Evolutionary conservation across 1,284 basidiomycete species (phyloP).

Genomic region (Cutaneotrichosporon cutaneum): DNA sequence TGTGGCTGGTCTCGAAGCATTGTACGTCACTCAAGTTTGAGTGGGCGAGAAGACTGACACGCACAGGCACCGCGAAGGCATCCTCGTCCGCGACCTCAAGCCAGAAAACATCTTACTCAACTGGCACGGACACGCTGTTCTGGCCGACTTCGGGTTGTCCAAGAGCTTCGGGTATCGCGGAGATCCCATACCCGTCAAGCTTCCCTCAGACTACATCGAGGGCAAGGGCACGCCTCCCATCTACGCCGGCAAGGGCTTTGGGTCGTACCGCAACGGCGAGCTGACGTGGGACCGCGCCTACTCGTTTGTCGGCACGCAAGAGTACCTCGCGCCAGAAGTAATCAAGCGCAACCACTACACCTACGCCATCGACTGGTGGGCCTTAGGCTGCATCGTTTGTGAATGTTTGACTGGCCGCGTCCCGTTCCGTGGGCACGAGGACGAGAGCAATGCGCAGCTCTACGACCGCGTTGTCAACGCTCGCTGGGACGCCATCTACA

Average conservation of each 20-base stretch:
- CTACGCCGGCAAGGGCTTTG: conserved; percentile 27
- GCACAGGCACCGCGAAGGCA: conserved; percentile 52
- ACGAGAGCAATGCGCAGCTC: conserved; percentile 26
- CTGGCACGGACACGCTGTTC: conserved; percentile 86
- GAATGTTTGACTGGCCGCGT: conserved; percentile 66
- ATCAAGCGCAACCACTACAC: conserved; percentile 87
- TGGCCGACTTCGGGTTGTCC: conserved; percentile 83
- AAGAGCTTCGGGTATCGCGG: conserved; percentile 46
- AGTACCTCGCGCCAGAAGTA: conserved; percentile 88
- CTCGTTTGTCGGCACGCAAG: conserved; percentile 64
- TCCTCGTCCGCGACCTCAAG: conserved; percentile 55
- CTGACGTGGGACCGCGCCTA: conserved; percentile 28
- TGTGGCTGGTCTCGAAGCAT: conserved; percentile 86
- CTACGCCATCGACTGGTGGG: conserved; percentile 98
- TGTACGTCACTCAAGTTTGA: conserved; percentile 50
- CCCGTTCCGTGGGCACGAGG: conserved; percentile 27
- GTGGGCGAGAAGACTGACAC: not conserved
- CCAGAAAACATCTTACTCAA: conserved; percentile 90
- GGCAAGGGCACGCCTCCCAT: conserved; percentile 25
- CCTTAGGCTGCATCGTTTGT: conserved; percentile 92
- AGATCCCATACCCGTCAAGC: conserved; percentile 38
- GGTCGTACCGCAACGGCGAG: conserved; percentile 26
- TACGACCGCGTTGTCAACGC: conserved; percentile 31
- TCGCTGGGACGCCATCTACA: conserved; percentile 44
- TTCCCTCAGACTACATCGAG: conserved; percentile 25